Evolutionary conservation across 371 early-diverging fungal genomes (phyloP).

Genomic region (Blakeslea trispora): DNA sequence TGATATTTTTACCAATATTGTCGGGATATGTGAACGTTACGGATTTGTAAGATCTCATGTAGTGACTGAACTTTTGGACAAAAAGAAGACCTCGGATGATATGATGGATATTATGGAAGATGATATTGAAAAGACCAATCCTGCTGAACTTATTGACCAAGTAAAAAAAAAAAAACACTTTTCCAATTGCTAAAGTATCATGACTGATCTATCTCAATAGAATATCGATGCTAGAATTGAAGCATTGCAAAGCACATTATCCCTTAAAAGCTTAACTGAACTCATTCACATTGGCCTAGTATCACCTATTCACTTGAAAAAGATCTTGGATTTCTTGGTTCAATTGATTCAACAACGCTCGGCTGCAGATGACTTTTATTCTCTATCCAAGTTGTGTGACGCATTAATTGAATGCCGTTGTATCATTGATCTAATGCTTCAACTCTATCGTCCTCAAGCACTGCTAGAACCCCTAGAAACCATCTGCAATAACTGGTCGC

Average conservation of each 20-base stretch:
- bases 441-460: constrained; percentile 37
- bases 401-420: constrained; percentile 36
- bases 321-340: constrained; percentile 37
- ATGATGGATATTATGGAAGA: constrained; percentile 26
- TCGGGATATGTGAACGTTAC: constrained; percentile 34
- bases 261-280: constrained; percentile 26
- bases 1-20: constrained; percentile 41
- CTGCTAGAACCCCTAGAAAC: constrained; percentile 39
- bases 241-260: constrained; percentile 20
- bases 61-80: constrained; percentile 27
- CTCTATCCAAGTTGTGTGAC: constrained; percentile 38
- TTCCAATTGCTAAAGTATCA: neutral
- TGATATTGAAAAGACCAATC: neutral
- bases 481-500: constrained; percentile 45
- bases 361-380: constrained; percentile 22
- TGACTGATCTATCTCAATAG: constrained; percentile 14
- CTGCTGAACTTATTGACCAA: constrained; percentile 16
- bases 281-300: constrained; percentile 42
- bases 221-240: constrained; percentile 40
- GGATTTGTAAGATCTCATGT: constrained; percentile 34
- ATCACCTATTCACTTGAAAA: constrained; percentile 37
- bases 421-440: constrained; percentile 44
- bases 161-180: constrained; percentile 1
- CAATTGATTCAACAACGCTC: constrained; percentile 35
- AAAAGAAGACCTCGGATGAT: constrained; percentile 7